A percentile compares a stretch with the other conserved stretches of the same genome.
Evolutionary conservation across 768 basidiomycete species (phyloP).

Genomic region (Pleurotus tuber-regium): DNA sequence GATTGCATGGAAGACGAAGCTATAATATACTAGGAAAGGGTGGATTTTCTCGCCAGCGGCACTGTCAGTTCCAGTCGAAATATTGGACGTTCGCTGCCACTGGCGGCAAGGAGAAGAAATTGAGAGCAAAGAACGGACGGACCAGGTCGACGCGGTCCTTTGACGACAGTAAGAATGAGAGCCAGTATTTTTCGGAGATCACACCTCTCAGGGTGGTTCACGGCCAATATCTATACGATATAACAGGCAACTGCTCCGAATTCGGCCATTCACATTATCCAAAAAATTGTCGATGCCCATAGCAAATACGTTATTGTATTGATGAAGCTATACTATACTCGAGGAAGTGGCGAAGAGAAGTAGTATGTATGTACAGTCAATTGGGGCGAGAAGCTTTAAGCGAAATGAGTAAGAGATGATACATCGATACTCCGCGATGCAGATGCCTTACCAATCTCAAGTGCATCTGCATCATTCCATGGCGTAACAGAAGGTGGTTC

Average conservation of each 20-base stretch:
- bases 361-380: constrained; percentile 1
- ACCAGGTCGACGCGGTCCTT: constrained; percentile 11
- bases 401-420: no score
- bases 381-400: no score
- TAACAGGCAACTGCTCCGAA: constrained; percentile 4
- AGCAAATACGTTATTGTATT: constrained; percentile 3
- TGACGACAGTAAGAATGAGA: constrained; percentile 6
- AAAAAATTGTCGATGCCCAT: no score
- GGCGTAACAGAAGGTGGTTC: constrained; percentile 33
- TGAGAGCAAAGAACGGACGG: constrained; percentile 3
- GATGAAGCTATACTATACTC: no score
- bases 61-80: neutral
- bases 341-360: no score
- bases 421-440: constrained; percentile 13
- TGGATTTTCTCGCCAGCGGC: neutral
- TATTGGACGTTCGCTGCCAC: neutral
- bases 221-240: constrained; percentile 2
- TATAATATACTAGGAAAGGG: no score
- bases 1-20: constrained; percentile 33
- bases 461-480: constrained; percentile 11
- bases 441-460: constrained; percentile 19
- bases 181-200: constrained; percentile 8
- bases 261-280: no score
- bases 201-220: constrained; percentile 1
- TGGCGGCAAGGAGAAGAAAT: constrained; percentile 3